A percentile compares a stretch with the other conserved stretches of the same genome.
Conservation (phyloP, 139 green algal species). For the Tetraselmis chui region DNA sequence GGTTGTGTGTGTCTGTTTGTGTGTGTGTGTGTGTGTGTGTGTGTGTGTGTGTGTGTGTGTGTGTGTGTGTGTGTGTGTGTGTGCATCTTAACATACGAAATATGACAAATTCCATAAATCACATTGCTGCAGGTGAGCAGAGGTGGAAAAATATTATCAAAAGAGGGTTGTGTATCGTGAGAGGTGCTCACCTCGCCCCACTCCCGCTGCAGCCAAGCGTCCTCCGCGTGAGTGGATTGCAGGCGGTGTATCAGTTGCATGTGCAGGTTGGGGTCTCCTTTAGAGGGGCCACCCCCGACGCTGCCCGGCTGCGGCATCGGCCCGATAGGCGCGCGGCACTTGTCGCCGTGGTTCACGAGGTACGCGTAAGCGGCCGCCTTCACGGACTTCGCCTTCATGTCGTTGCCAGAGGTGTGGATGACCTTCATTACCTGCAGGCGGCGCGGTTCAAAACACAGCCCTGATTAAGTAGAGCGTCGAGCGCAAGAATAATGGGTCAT, state of each 20-base stretch:
- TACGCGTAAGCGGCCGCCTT: constrained; percentile 19
- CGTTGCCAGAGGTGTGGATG: background rate
- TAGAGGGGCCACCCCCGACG: background rate
- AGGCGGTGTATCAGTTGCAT: constrained; percentile 28
- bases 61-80: no score
- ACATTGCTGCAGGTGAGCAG: no score
- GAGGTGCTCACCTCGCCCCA: constrained; percentile 46
- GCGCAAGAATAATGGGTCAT: background rate
- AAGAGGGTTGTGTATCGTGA: no score
- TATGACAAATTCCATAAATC: no score
- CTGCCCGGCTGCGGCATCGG: background rate
- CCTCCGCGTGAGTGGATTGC: constrained; percentile 43
- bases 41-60: no score
- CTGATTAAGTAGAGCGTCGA: background rate
- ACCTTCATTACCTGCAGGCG: background rate
- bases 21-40: no score
- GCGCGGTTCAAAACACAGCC: no score
- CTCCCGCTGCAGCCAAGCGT: constrained; percentile 67
- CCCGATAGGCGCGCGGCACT: background rate
- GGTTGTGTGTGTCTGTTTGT: no score
- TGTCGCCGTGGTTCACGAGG: constrained; percentile 8
- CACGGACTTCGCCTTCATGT: background rate
- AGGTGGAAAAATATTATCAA: no score
- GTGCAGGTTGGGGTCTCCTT: constrained; percentile 15
- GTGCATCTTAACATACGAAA: no score